These are phyloP conservation scores for Tothia fuscella DNA, from an alignment of 2,329 filamentous ascomycete species.

Conservation along the genomic window DNA sequence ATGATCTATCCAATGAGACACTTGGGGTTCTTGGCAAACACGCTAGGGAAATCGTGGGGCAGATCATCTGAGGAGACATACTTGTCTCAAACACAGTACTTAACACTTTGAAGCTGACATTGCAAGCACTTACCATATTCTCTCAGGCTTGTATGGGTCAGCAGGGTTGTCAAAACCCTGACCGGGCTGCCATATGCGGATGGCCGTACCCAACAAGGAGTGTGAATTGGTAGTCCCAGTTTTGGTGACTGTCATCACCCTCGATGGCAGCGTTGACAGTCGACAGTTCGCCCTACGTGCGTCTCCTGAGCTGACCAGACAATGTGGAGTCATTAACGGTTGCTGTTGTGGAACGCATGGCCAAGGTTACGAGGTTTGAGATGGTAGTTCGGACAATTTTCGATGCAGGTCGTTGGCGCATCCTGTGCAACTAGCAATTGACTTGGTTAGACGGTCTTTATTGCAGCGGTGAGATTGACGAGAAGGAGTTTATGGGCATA, in stretches of 20 bases:
- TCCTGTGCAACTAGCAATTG: background rate
- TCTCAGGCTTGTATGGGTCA: too few species aligned
- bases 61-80: background rate
- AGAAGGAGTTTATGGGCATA: background rate
- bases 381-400: background rate
- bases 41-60: background rate
- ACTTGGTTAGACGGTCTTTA: background rate
- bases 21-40: background rate
- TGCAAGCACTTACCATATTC: too few species aligned
- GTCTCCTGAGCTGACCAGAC: too few species aligned
- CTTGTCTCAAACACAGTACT: conserved; percentile 1
- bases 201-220: background rate
- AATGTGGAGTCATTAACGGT: too few species aligned
- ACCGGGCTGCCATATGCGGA: background rate
- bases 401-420: background rate
- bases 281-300: too few species aligned
- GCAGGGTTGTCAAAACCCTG: background rate
- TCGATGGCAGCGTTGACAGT: background rate
- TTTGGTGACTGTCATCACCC: background rate
- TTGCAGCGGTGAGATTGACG: background rate
- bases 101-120: background rate
- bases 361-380: too few species aligned
- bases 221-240: background rate
- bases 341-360: too few species aligned
- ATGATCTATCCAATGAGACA: background rate